These are phyloP conservation scores for Saksenaea oblongispora DNA, from an alignment of 371 early-diverging fungal species.

Conservation along the genomic window DNA sequence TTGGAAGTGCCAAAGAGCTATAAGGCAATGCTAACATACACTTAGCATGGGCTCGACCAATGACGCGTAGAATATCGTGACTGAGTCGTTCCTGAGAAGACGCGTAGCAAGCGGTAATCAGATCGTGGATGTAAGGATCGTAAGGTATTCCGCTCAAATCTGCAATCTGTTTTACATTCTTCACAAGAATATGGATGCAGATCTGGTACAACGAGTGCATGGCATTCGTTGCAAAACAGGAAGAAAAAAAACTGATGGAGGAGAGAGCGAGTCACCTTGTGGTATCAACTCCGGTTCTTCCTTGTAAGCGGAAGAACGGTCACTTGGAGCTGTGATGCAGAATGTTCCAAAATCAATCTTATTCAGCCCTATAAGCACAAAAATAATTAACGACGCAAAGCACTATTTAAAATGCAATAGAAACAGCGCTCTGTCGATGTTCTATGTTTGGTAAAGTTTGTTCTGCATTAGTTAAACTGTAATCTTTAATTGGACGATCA, in stretches of 20 bases:
- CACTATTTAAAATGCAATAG: too few species aligned
- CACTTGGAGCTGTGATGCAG: too few species aligned
- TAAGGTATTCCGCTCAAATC: constrained; percentile 6
- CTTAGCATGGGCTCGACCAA: background rate
- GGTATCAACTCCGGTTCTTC: too few species aligned
- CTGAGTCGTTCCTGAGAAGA: constrained; percentile 4
- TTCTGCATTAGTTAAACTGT: background rate
- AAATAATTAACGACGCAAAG: too few species aligned
- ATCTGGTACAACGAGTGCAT: constrained; percentile 12
- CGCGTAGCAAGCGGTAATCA: background rate
- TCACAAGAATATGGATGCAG: constrained; percentile 5
- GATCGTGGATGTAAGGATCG: constrained; percentile 12
- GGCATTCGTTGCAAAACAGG: background rate
- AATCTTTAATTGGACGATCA: too few species aligned
- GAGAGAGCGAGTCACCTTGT: background rate
- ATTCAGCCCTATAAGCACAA: too few species aligned
- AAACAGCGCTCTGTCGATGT: too few species aligned
- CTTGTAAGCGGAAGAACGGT: background rate
- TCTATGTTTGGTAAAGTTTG: background rate
- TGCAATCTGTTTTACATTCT: constrained; percentile 2
- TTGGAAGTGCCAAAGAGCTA: background rate
- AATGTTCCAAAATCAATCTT: too few species aligned
- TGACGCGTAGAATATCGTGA: constrained; percentile 5
- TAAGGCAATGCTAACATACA: background rate
- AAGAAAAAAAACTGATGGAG: background rate